These are phyloP conservation scores for Penicillium janthinellum DNA, from an alignment of 2,329 filamentous ascomycete species.

Conservation along the genomic window DNA sequence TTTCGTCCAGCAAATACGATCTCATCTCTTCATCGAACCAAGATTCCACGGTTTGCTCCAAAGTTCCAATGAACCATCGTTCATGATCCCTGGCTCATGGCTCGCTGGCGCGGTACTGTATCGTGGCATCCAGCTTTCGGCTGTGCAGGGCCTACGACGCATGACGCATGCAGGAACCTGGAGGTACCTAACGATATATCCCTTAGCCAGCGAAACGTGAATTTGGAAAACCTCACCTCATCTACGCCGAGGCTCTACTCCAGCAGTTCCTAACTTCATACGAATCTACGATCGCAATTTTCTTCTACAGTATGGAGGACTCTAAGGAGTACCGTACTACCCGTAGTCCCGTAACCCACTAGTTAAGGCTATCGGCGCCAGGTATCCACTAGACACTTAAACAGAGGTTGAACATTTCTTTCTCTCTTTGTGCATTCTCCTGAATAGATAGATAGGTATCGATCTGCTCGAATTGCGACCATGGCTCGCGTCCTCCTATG, in stretches of 20 bases:
- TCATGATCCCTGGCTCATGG: background rate
- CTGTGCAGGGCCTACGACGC: no score
- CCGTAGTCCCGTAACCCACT: no score
- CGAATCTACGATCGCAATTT: background rate
- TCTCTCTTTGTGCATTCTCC: background rate
- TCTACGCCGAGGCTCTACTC: background rate
- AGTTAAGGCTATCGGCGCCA: no score
- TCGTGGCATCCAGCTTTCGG: no score
- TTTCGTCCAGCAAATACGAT: background rate
- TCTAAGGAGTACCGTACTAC: no score
- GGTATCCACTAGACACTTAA: no score
- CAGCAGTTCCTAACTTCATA: background rate
- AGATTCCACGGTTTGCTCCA: background rate
- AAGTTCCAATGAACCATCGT: background rate
- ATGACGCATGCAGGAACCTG: background rate
- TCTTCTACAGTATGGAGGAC: no score
- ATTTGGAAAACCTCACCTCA: constrained; percentile 11
- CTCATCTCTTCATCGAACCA: background rate
- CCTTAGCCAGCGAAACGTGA: background rate
- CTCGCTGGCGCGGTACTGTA: background rate
- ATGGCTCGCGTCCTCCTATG: background rate
- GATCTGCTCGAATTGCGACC: background rate
- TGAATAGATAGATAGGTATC: constrained; percentile 9
- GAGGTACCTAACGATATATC: background rate
- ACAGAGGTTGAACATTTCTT: background rate